Evolutionary conservation across 495 filamentous ascomycete genomes (phyloP).

Genomic region (Mytilinidion resinicola): DNA sequence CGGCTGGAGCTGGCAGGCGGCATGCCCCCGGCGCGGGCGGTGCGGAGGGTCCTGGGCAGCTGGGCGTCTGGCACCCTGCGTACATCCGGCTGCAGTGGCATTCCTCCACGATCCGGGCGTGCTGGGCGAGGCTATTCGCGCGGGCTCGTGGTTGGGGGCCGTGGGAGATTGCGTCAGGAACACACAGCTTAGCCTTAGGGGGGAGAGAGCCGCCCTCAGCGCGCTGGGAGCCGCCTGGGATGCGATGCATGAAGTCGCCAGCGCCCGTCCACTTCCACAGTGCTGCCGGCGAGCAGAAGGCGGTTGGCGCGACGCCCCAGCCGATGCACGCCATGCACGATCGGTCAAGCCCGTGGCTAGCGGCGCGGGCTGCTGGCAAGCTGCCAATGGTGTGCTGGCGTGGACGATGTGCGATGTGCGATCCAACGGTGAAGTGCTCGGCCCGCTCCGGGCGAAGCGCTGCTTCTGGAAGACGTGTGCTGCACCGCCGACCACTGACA

Average conservation of each 20-base stretch:
- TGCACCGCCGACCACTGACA: slow-evolving; percentile 17
- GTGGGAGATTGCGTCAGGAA: slow-evolving; percentile 31
- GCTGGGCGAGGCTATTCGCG: not conserved
- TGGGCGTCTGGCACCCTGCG: too few relatives aligned
- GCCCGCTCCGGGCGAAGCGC: slow-evolving; percentile 28
- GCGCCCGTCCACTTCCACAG: not conserved
- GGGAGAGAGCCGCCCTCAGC: slow-evolving; percentile 24
- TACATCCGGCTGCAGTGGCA: not conserved
- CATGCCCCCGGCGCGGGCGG: too few relatives aligned
- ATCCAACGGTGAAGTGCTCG: slow-evolving; percentile 27
- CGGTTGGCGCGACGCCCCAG: not conserved
- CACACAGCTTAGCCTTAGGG: slow-evolving; percentile 24
- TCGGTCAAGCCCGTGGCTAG: slow-evolving; percentile 14
- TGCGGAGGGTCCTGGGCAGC: too few relatives aligned
- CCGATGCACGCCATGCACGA: slow-evolving; percentile 18
- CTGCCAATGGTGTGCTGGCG: slow-evolving; percentile 2
- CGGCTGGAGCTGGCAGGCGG: too few relatives aligned
- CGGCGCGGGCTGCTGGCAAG: not conserved
- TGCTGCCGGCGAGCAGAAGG: not conserved
- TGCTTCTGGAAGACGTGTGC: slow-evolving; percentile 28
- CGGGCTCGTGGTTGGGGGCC: too few relatives aligned
- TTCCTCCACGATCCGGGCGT: slow-evolving; percentile 18
- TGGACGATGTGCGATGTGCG: not conserved
- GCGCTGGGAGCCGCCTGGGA: not conserved
- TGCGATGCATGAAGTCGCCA: slow-evolving; percentile 14